These are phyloP conservation scores for Panicum virgatum DNA, from an alignment of 202 grass and related monocot genomes.

Conservation along the genomic window DNA sequence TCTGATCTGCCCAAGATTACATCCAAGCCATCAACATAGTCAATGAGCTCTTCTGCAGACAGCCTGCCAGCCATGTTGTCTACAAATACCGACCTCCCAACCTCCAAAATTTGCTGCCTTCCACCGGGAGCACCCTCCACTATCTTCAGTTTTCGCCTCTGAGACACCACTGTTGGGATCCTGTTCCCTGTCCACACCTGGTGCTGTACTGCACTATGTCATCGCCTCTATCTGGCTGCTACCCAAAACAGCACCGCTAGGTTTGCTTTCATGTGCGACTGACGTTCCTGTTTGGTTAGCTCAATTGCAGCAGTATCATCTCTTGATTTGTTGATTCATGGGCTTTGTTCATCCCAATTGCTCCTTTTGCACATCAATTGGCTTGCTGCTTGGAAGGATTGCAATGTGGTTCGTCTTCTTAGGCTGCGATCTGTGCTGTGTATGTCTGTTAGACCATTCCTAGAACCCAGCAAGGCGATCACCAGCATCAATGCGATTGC, in stretches of 20 bases:
- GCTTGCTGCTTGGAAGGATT: too few species aligned
- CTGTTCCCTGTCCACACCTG: not conserved
- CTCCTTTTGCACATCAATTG: not conserved
- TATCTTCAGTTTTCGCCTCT: not conserved
- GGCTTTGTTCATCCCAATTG: too few species aligned
- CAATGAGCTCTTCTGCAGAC: too few species aligned
- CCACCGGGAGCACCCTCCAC: not conserved
- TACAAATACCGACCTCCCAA: too few species aligned
- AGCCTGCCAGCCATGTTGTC: too few species aligned
- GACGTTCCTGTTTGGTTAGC: not conserved
- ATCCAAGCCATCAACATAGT: too few species aligned
- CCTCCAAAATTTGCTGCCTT: not conserved
- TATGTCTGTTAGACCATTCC: too few species aligned
- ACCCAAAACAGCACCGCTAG: not conserved
- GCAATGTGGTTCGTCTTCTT: too few species aligned
- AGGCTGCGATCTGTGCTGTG: not conserved
- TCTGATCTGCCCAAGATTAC: too few species aligned
- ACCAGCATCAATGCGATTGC: too few species aligned
- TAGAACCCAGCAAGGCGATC: too few species aligned
- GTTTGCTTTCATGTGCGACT: not conserved
- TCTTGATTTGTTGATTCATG: not conserved
- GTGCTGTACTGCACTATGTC: not conserved
- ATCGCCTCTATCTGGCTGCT: not conserved
- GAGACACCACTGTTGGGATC: not conserved
- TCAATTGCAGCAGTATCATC: not conserved